Evolutionary conservation across 306 rosid genomes (phyloP).

Genomic region (Begonia peltatifolia): DNA sequence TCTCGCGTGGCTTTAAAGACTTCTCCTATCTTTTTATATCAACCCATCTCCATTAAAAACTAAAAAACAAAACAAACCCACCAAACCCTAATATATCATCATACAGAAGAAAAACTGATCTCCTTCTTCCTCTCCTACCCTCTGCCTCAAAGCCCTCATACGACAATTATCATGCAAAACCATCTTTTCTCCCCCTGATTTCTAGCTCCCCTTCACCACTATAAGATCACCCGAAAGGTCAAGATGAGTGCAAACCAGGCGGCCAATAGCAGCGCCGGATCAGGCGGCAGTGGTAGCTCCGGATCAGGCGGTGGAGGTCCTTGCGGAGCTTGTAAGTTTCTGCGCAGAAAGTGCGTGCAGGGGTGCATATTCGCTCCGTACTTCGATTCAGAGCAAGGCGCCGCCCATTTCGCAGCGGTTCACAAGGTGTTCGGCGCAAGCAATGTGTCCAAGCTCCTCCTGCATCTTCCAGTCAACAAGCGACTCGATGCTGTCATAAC

Average conservation of each 20-base stretch:
- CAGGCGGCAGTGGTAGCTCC: conserved; percentile 5
- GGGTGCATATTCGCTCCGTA: conserved; percentile 89
- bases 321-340: conserved; percentile 88
- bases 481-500: conserved; percentile 83
- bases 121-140: background rate
- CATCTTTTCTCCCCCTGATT: background rate
- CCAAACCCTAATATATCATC: conserved; percentile 32
- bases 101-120: background rate
- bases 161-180: background rate
- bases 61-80: conserved; percentile 15
- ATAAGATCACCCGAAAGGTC: background rate
- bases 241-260: conserved; percentile 44
- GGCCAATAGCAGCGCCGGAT: conserved; percentile 7
- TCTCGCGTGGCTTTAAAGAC: conserved; percentile 92
- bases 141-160: background rate
- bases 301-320: conserved; percentile 37
- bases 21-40: conserved; percentile 16
- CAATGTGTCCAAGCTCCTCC: conserved; percentile 79
- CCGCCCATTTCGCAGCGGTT: conserved; percentile 79
- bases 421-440: conserved; percentile 95
- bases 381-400: conserved; percentile 90
- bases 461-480: conserved; percentile 53
- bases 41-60: conserved; percentile 2
- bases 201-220: background rate
- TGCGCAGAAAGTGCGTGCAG: conserved; percentile 63